phyloP scores from a whole-genome alignment of 2,329 filamentous ascomycete species.

The Blastomyces emzantsi region DNA sequence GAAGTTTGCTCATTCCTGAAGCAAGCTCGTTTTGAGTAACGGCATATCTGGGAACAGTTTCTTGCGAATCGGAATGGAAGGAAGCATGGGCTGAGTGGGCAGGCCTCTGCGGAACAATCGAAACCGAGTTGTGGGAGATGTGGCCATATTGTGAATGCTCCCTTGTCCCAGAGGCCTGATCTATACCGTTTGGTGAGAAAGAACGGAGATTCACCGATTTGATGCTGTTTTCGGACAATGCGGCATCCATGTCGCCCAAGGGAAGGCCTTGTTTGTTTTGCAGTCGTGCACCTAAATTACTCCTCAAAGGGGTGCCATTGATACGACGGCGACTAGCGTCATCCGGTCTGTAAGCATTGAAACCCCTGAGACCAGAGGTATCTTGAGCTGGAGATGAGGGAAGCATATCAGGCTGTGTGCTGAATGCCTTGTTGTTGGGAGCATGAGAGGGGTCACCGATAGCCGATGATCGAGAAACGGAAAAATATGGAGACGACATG shows the following conservation, averaged over 20 bases:
- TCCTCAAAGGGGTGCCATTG: slow-evolving; percentile 25
- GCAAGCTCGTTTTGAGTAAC: slow-evolving; percentile 25
- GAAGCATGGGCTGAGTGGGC: slow-evolving; percentile 31
- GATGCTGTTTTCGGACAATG: slow-evolving; percentile 25
- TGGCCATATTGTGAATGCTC: slow-evolving; percentile 24
- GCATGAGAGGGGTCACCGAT: slow-evolving; percentile 36
- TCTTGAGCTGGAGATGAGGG: slow-evolving; percentile 5
- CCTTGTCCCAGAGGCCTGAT: slow-evolving; percentile 23
- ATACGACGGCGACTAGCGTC: slow-evolving; percentile 28
- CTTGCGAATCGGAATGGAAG: slow-evolving; percentile 33
- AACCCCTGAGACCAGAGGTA: slow-evolving; percentile 19
- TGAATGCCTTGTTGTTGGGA: slow-evolving; percentile 26
- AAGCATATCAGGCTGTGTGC: slow-evolving; percentile 19
- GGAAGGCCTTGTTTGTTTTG: slow-evolving; percentile 25
- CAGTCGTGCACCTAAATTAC: slow-evolving; percentile 25
- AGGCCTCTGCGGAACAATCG: slow-evolving; percentile 27
- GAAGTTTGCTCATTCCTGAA: slow-evolving; percentile 27
- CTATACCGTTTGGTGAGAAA: slow-evolving; percentile 24
- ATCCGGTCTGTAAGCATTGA: slow-evolving; percentile 26
- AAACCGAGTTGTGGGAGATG: slow-evolving; percentile 29
- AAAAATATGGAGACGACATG: slow-evolving; percentile 41
- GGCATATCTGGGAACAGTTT: slow-evolving; percentile 25
- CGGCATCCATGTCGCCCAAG: slow-evolving; percentile 22
- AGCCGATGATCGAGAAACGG: slow-evolving; percentile 36
- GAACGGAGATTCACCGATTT: slow-evolving; percentile 22